Base-by-base conservation (phyloP, 2,329 filamentous ascomycete species). In the Colletotrichum sp. region DNA sequence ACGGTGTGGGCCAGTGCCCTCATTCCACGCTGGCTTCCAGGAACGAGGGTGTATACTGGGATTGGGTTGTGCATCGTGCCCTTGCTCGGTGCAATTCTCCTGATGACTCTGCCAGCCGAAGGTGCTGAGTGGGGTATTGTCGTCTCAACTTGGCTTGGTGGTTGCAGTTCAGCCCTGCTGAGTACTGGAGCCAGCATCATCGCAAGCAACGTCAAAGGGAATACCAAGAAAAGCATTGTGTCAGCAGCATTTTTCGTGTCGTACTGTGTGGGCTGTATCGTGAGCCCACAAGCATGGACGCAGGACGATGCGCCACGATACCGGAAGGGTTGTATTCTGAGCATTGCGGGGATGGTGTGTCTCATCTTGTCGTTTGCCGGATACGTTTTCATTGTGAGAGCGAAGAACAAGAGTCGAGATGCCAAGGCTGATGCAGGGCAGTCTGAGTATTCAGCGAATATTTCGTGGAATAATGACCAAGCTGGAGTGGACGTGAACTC, bases 141-240 rank as follows among this genome's bases (percentile, higher is more conserved):
- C 5, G 78, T 66, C 13, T 72, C 77, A 16, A 80, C 79, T 1
- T 82, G 80, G 79, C 76, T 82, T 15, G 80, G 77, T 21, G 68
- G 72, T 1, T 70, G 66, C 68, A 72, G 63, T 7, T 74, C 77
- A 16, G 69, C 60, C 30, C 64, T 77, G 48, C 18, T 81, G 6
- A 78, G 79, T 43, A 71, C 75, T 6, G 75, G 73, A n/a, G 77
- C 73, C 2, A 74, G 76, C 15, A 74, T 82, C 26, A 74, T 81
- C 28, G 80, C 80, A 26, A 30, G 24, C 43, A 82, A 82, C 36
- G 75, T 82, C 34, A 81, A 82, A 59, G 81, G 81, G 3, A 82
- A 80, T 63, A 83, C 81, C 2, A 83, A 82, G 72, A 80, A 80
- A 65, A 75, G 76, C 13, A 73, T 79, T 7, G 80, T 81, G 8